Evolutionary conservation across 129 eudicot genomes (phyloP), one percentile per base, ranked within the genome.

Genomic region (Flaveria robusta): DNA sequence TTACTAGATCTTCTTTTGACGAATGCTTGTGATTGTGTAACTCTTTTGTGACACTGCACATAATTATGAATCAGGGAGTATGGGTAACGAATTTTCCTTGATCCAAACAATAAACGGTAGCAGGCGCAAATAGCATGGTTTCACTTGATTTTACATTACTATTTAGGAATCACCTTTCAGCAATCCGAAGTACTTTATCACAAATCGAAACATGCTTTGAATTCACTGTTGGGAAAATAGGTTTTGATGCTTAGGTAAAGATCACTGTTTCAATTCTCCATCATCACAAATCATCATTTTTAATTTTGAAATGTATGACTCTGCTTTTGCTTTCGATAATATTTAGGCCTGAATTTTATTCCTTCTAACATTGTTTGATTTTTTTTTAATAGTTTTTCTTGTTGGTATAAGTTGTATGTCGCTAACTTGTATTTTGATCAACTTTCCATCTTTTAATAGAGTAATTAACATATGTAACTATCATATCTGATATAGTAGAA

Each of bases 171-270:
- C 16, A 72, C 11, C 46, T 8, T 42, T 42, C 46, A 9, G 0
- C 12, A 9, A 9, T 42, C 12, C 11, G 46, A 42, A 42, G 2
- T 42, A 7, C 11, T 42, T 42, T 42, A 42, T 20, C 67, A 5
- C 37, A 54, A 72, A 51, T 34, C 26, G 37, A 54, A 54, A 23
- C 66, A 72, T 72, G 77, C 2, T 31, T 31, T 31, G 37, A 31
- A 31, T 42, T 4, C 12, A 31, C 37, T 4, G 37, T 4, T 4
- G 37, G 37, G 37, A 31, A 31, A 31, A 31, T 4, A 31, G 37
- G 6, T 4, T 31, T 31, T 31, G 37, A 31, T 31, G 7, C 37
- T 31, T 31, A 31, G 37, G 7, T 31, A 31, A 31, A 31, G 37
- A 31, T 31, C 37, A 31, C 37, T 31, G 37, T 4, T 31, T 31